Conservation (phyloP, 2,329 filamentous ascomycete species). For the Chaetomiaceae sp. region DNA sequence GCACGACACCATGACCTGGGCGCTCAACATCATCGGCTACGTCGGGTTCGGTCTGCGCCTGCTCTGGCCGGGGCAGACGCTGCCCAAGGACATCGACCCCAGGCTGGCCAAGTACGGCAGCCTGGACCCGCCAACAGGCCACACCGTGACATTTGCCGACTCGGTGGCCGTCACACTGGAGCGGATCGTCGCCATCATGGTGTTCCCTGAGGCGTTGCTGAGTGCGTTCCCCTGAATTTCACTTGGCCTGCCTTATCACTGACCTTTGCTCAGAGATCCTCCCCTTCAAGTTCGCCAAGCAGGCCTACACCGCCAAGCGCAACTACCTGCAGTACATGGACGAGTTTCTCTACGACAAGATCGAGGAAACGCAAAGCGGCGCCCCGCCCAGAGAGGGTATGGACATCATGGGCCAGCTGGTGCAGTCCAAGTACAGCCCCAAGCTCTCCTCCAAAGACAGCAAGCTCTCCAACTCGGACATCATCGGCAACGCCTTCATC, state of each 20-base stretch:
- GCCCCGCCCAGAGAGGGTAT: constrained; percentile 40
- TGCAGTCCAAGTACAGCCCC: constrained; percentile 39
- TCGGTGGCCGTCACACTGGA: constrained; percentile 59
- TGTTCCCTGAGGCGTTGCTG: constrained; percentile 39
- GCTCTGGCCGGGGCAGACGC: constrained; percentile 58
- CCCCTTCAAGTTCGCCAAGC: constrained; percentile 48
- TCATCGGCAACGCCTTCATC: constrained; percentile 68
- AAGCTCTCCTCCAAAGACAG: constrained; percentile 14
- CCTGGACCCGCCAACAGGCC: constrained; percentile 44
- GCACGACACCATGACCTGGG: constrained; percentile 60
- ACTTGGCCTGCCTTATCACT: background rate
- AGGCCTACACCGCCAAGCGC: constrained; percentile 49
- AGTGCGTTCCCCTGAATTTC: constrained; percentile 27
- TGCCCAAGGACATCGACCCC: constrained; percentile 40
- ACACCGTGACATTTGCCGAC: constrained; percentile 62
- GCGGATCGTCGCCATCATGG: constrained; percentile 57
- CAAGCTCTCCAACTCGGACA: constrained; percentile 56
- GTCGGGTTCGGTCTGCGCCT: constrained; percentile 66
- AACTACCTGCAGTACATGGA: constrained; percentile 68
- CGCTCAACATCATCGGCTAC: constrained; percentile 55
- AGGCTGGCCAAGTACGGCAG: constrained; percentile 46
- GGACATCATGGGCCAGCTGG: constrained; percentile 51
- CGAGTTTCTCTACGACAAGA: constrained; percentile 62
- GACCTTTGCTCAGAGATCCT: constrained; percentile 34
- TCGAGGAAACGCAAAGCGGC: constrained; percentile 35